These are phyloP conservation scores for Wickerhamomyces sp. DNA, from an alignment of 1,139 yeast species.

Conservation along the genomic window DNA sequence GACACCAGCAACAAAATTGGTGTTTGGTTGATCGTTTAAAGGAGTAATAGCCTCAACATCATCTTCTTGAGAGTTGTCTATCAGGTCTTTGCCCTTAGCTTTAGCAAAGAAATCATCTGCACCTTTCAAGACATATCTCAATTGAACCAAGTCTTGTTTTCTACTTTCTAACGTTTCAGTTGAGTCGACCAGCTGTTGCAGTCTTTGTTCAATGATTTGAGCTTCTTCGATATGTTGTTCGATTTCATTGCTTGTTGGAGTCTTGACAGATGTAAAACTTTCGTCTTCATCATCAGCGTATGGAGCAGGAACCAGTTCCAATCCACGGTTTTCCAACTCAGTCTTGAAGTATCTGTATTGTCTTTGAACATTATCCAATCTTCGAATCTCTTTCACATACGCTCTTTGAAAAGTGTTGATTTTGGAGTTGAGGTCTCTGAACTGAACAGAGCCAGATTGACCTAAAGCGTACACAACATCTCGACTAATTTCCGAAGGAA, in stretches of 20 bases:
- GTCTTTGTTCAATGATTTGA: constrained; percentile 52
- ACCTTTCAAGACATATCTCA: constrained; percentile 60
- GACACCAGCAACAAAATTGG: constrained; percentile 76
- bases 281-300: constrained; percentile 36
- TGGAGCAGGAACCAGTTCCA: constrained; percentile 40
- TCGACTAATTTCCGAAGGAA: constrained; percentile 86
- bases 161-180: constrained; percentile 47
- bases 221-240: constrained; percentile 73
- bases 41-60: constrained; percentile 24
- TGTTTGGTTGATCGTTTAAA: constrained; percentile 28
- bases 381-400: constrained; percentile 75
- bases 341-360: constrained; percentile 40
- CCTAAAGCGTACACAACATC: constrained; percentile 84
- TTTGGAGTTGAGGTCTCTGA: constrained; percentile 79
- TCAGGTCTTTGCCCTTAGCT: constrained; percentile 53
- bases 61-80: constrained; percentile 34
- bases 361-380: constrained; percentile 58
- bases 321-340: constrained; percentile 44
- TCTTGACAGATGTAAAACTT: constrained; percentile 15
- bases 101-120: constrained; percentile 34
- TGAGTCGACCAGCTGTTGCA: constrained; percentile 51
- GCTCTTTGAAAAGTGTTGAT: constrained; percentile 83
- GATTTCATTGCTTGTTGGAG: constrained; percentile 50
- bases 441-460: constrained; percentile 76
- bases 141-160: constrained; percentile 55